Percentiles rank a stretch among this genome's conserved stretches.
Evolutionary conservation across 192 early-diverging fungal genomes (phyloP).

Genomic region (Backusella westeae): DNA sequence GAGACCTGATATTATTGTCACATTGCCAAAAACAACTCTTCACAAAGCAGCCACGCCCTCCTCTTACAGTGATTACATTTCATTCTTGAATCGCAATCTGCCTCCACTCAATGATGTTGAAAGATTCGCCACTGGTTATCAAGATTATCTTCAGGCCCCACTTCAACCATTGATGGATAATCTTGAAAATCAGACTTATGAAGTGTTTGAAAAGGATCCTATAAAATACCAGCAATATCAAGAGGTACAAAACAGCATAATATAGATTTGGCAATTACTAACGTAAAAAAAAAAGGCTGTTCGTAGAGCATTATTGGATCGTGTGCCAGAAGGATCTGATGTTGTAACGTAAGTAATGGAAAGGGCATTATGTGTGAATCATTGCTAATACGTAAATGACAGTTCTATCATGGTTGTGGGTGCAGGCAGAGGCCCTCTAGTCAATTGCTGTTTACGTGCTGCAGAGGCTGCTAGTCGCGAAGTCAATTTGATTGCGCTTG

Average conservation of each 20-base stretch:
- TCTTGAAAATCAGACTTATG: slow-evolving; percentile 90
- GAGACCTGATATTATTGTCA: slow-evolving; percentile 25
- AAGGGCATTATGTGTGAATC: background rate
- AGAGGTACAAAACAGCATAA: slow-evolving; percentile 35
- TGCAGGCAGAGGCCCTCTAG: slow-evolving; percentile 94
- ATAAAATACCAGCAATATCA: slow-evolving; percentile 95
- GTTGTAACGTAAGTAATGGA: slow-evolving; percentile 49
- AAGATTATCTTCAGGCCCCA: slow-evolving; percentile 86
- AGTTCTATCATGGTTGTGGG: slow-evolving; percentile 92
- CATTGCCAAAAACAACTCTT: slow-evolving; percentile 5
- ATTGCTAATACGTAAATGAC: background rate
- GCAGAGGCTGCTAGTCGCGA: slow-evolving; percentile 56
- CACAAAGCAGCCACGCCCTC: slow-evolving; percentile 44
- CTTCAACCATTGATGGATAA: slow-evolving; percentile 93
- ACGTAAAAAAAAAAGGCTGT: slow-evolving; percentile 39
- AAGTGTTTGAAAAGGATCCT: slow-evolving; percentile 94
- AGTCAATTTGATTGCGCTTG: slow-evolving; percentile 83
- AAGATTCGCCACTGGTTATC: slow-evolving; percentile 79
- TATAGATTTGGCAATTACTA: too few relatives aligned
- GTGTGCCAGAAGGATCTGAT: slow-evolving; percentile 29
- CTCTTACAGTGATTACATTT: slow-evolving; percentile 77
- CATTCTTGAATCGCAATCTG: slow-evolving; percentile 64
- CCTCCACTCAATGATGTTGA: slow-evolving; percentile 64
- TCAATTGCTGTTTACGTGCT: slow-evolving; percentile 81
- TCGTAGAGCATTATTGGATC: slow-evolving; percentile 55